A percentile compares a stretch with the other conserved stretches of the same genome.
phyloP scores from a whole-genome alignment of 768 basidiomycete species.

The Leccinum sublutescens region DNA sequence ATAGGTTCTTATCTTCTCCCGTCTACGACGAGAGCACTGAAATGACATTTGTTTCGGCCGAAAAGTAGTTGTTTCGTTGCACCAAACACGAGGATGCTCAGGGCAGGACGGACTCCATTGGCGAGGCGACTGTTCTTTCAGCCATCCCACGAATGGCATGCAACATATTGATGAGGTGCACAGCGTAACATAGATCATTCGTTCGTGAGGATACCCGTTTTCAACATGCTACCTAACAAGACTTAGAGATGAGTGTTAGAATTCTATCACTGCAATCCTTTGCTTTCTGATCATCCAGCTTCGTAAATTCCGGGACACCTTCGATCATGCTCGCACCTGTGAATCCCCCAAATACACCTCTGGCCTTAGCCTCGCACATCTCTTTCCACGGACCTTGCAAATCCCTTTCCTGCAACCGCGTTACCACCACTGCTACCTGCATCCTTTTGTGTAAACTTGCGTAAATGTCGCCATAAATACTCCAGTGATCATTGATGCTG shows the following conservation, averaged over 20 bases:
- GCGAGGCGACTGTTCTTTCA: too few species aligned
- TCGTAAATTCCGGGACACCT: conserved; percentile 18
- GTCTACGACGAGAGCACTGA: neutral
- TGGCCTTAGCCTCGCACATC: conserved; percentile 12
- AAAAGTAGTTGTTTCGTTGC: neutral
- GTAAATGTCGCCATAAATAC: conserved; percentile 20
- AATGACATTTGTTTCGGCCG: neutral
- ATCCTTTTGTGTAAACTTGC: conserved; percentile 15
- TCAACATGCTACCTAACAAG: neutral
- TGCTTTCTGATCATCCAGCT: conserved; percentile 12
- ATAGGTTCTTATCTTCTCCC: neutral
- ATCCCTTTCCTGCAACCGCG: conserved; percentile 8
- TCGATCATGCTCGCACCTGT: conserved; percentile 19
- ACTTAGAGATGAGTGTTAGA: conserved; percentile 14
- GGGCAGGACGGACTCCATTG: neutral
- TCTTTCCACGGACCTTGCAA: conserved; percentile 17
- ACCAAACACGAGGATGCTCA: neutral
- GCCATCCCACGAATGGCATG: neutral
- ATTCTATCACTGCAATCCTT: conserved; percentile 22
- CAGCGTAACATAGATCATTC: neutral
- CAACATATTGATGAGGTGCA: neutral
- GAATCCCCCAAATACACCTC: conserved; percentile 8
- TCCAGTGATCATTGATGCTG: conserved; percentile 14
- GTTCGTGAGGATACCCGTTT: neutral
- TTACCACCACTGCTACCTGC: conserved; percentile 21